These are phyloP conservation scores for Zelonia costaricensis DNA, from an alignment of 208 protist genomes.

Conservation along the genomic window DNA sequence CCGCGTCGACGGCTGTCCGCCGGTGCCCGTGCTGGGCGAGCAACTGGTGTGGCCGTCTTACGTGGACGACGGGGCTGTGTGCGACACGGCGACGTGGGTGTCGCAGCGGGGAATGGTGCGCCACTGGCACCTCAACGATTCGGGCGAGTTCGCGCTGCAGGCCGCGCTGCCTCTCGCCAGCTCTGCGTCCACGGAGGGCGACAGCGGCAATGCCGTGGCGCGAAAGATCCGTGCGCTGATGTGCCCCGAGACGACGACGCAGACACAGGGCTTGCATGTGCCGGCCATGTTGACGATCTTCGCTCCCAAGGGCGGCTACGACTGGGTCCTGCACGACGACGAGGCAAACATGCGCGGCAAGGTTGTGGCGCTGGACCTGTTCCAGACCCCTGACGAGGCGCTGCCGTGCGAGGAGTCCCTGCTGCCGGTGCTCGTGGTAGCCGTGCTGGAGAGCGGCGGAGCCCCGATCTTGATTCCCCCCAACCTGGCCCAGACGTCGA, in stretches of 20 bases:
- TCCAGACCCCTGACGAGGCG: constrained; percentile 77
- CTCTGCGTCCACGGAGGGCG: not conserved
- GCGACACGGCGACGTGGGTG: constrained; percentile 81
- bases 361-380: constrained; percentile 72
- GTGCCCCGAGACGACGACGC: constrained; percentile 5
- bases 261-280: no score
- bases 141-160: constrained; percentile 87
- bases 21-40: constrained; percentile 60
- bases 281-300: constrained; percentile 78
- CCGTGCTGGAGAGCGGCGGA: constrained; percentile 74
- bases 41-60: constrained; percentile 77
- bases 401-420: constrained; percentile 66
- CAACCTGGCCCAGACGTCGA: constrained; percentile 76
- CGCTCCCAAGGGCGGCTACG: constrained; percentile 80
- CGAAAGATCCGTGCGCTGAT: not conserved
- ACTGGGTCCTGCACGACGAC: constrained; percentile 92
- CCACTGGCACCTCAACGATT: constrained; percentile 93
- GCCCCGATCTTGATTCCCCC: constrained; percentile 80
- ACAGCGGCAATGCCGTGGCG: not conserved
- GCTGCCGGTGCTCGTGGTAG: constrained; percentile 79
- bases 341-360: constrained; percentile 54
- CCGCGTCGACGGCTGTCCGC: constrained; percentile 48
- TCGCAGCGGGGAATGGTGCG: constrained; percentile 76
- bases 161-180: constrained; percentile 68
- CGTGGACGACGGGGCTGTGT: constrained; percentile 71